phyloP scores from a whole-genome alignment of 768 basidiomycete genomes.

The Termitomyces sp. region DNA sequence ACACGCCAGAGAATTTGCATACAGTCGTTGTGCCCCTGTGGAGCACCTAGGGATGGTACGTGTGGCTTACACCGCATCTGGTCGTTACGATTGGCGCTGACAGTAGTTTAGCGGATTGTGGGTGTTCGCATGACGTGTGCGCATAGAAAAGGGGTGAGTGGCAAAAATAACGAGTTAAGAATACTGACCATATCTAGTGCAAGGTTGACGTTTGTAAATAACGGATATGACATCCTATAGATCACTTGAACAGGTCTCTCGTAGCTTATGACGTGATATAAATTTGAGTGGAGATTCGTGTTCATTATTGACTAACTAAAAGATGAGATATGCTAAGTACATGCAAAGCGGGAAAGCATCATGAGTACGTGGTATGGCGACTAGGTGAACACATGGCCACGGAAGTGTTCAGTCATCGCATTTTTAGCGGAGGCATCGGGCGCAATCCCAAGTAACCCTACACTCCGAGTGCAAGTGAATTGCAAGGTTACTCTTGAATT shows the following conservation, averaged over 20 bases:
- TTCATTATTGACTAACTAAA: conserved; percentile 3
- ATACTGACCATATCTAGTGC: background rate
- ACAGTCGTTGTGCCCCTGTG: conserved; percentile 4
- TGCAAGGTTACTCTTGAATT: conserved; percentile 73
- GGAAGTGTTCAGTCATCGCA: background rate
- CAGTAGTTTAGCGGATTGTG: background rate
- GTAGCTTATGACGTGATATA: background rate
- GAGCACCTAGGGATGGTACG: background rate
- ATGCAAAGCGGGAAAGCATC: conserved; percentile 5
- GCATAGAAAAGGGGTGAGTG: background rate
- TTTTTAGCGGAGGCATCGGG: background rate
- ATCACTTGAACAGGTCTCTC: background rate
- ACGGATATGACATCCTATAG: background rate
- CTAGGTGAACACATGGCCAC: background rate
- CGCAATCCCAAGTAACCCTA: background rate
- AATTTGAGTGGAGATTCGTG: background rate
- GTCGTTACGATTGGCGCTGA: background rate
- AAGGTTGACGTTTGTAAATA: background rate
- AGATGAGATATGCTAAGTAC: conserved; percentile 1
- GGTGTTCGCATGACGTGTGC: conserved; percentile 2
- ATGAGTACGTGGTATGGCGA: conserved; percentile 1
- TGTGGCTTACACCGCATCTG: background rate
- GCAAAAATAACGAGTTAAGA: background rate
- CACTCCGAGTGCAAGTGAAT: background rate
- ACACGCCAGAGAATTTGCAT: background rate